Evolutionary conservation across 371 early-diverging fungal species (phyloP).

Genomic region (Mortierella sp.): DNA sequence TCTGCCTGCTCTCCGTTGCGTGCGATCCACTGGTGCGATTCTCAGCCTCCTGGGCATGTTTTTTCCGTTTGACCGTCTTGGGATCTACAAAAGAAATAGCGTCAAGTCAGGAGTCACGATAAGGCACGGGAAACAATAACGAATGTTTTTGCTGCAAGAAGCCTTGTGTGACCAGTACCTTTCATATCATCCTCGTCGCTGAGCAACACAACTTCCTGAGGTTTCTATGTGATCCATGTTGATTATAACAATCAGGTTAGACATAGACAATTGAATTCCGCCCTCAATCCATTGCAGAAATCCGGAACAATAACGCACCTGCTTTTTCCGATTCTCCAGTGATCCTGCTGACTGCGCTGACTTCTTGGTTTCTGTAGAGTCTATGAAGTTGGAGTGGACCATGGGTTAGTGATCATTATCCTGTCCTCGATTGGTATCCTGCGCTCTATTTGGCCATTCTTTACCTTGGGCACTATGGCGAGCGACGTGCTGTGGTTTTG

Average conservation of each 20-base stretch:
- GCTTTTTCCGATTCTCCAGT: neutral
- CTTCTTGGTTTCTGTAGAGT: neutral
- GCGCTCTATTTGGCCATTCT: neutral
- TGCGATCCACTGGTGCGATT: neutral
- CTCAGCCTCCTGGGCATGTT: neutral
- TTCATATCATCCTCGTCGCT: conserved; percentile 43
- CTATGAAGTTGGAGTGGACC: neutral
- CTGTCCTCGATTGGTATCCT: neutral
- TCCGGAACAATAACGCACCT: neutral
- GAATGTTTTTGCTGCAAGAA: neutral
- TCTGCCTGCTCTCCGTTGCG: neutral
- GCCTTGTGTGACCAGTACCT: conserved; percentile 14
- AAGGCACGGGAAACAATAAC: neutral
- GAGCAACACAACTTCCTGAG: conserved; percentile 13
- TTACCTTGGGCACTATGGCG: neutral
- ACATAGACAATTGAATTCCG: neutral
- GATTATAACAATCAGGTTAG: neutral
- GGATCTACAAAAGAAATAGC: conserved; percentile 13
- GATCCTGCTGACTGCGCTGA: neutral
- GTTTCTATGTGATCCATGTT: conserved; percentile 14
- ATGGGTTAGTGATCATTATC: neutral
- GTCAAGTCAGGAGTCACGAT: neutral
- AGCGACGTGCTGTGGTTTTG: conserved; percentile 2
- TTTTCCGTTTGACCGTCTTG: conserved; percentile 27
- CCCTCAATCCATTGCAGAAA: neutral